These are phyloP conservation scores for Delitschia confertaspora DNA, from an alignment of 495 filamentous ascomycete genomes.

Conservation along the genomic window DNA sequence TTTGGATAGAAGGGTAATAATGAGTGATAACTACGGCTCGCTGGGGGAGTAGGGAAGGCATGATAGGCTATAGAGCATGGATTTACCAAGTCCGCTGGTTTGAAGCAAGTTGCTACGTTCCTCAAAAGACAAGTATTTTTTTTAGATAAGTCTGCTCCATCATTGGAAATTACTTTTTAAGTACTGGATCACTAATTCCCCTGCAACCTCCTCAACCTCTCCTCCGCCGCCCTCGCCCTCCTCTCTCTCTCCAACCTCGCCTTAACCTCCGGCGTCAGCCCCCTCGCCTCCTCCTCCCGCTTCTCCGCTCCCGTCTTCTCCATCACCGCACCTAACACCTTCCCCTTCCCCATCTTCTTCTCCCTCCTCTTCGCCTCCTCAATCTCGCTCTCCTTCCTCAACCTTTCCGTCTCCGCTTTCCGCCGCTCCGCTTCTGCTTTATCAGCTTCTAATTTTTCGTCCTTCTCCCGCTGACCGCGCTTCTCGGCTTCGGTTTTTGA, in stretches of 20 bases:
- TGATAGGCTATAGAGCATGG: no score
- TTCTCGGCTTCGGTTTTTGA: slow-evolving; percentile 58
- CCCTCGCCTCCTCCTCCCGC: slow-evolving; percentile 71
- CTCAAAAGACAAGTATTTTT: no score
- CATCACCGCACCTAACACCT: slow-evolving; percentile 39
- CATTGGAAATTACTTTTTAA: no score
- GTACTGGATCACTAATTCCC: no score
- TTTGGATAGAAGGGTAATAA: no score
- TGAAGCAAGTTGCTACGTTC: no score
- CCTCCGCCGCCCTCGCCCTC: slow-evolving; percentile 78
- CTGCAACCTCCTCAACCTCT: slow-evolving; percentile 63
- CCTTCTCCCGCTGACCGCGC: slow-evolving; percentile 54
- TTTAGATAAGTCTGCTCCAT: no score
- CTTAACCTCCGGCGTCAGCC: slow-evolving; percentile 76
- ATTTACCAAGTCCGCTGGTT: no score
- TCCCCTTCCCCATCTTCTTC: slow-evolving; percentile 54
- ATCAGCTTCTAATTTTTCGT: slow-evolving; percentile 38
- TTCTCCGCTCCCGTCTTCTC: slow-evolving; percentile 64
- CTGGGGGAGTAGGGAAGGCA: no score
- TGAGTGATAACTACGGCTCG: no score
- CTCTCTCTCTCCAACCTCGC: slow-evolving; percentile 71
- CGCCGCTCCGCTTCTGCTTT: slow-evolving; percentile 50
- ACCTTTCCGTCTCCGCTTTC: slow-evolving; percentile 36
- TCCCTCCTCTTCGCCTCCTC: slow-evolving; percentile 52
- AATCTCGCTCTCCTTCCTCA: slow-evolving; percentile 33